Base-by-base conservation (phyloP, 2,329 filamentous ascomycete species). In the Cercospora sesami region DNA sequence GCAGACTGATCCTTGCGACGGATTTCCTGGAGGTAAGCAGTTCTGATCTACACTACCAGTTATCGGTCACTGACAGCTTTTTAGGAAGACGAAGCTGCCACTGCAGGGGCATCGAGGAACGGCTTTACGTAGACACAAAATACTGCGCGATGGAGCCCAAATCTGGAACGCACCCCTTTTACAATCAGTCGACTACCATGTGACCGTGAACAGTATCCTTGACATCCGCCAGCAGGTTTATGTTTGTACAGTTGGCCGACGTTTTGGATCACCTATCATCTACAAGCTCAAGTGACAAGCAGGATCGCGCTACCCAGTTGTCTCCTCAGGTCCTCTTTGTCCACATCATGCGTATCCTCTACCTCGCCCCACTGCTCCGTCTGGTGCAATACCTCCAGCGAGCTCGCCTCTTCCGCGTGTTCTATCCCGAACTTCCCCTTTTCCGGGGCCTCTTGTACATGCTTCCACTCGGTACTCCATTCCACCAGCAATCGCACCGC, bases 331-430 rank as follows among this genome's bases (percentile, higher is more conserved):
- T 99, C 95, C 80, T 96, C 94, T 79, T 90, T 91, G 75, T 96
- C 91, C 0, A 99, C 95, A 83, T 99, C 95, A 81, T 99, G 95
- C 30, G 94, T 97, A 80, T 99, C 94, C 79, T 99, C 95, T 0
- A 99, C 95, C 83, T 97, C 94, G 8, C 95, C 95, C 94, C 95
- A 98, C 80, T 91, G 89, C 30, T 86, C 83, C 0, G 90, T 96
- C 85, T 99, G 95, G 90, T 93, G 97, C 71, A 88, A 85, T 16
- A 97, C 92, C 83, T 99, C 95, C 51, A 96, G 79, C 74, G 87
- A 97, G 5, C 90, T 89, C 14, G 91, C 90, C 75, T 86, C 84
- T 0, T 92, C 89, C 0, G 94, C 94, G 78, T 96, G 89, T 75
- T 96, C 91, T 12, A 96, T 89, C 0, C 92, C 91, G 77, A 96